Percentiles rank a stretch among this genome's conserved stretches.
phyloP scores from a whole-genome alignment of 2,329 filamentous ascomycete species.

The Phialophora verrucosa region DNA sequence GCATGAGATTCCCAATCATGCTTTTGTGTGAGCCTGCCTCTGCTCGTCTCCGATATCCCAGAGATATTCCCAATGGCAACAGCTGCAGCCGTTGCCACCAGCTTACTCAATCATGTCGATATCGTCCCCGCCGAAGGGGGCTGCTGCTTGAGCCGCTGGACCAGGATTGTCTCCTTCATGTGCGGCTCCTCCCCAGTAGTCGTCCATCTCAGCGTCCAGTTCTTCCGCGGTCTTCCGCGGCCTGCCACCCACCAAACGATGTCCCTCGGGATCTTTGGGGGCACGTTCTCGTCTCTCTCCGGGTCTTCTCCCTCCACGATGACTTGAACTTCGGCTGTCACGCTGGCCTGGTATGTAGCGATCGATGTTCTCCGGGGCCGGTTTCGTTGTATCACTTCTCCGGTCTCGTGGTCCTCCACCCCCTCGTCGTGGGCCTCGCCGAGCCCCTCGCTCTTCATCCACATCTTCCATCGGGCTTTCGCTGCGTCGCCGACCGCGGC shows the following conservation, averaged over 20 bases:
- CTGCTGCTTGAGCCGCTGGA: conserved; percentile 43
- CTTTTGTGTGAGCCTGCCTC: not conserved
- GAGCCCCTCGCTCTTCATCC: conserved; percentile 44
- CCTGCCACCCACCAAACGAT: conserved; percentile 60
- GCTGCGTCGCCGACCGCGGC: conserved; percentile 49
- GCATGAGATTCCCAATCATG: not conserved
- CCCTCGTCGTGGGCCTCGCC: conserved; percentile 47
- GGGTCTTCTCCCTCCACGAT: conserved; percentile 53
- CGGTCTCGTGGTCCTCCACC: conserved; percentile 49
- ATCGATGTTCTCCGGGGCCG: conserved; percentile 72
- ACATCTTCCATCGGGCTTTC: conserved; percentile 49
- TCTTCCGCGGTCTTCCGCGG: conserved; percentile 88
- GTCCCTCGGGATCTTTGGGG: conserved; percentile 44
- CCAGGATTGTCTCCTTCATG: conserved; percentile 44
- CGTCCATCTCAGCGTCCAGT: conserved; percentile 94
- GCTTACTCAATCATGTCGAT: conserved; percentile 72
- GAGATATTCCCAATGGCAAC: not conserved
- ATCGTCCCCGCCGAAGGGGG: conserved; percentile 56
- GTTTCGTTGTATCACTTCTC: conserved; percentile 61
- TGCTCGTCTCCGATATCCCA: not conserved
- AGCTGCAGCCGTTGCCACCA: not conserved
- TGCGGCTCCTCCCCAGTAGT: conserved; percentile 73
- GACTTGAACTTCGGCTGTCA: conserved; percentile 49
- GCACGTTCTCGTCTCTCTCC: conserved; percentile 49
- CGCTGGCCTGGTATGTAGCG: conserved; percentile 73